Evolutionary conservation across 2,329 filamentous ascomycete genomes (phyloP), one percentile per base, ranked within the genome.

Genomic region (Hymenoscyphus albidus): DNA sequence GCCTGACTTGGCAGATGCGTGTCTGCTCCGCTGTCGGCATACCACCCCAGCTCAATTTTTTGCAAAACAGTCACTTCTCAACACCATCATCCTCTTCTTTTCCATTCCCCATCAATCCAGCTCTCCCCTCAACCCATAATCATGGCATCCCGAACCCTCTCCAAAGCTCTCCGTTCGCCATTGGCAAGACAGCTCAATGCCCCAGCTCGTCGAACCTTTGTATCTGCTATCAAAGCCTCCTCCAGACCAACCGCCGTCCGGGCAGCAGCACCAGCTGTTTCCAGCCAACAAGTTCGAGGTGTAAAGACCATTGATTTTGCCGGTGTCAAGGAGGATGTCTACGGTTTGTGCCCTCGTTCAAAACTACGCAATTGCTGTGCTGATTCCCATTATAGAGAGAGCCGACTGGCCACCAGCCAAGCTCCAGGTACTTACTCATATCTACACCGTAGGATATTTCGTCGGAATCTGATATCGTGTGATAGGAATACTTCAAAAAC

Each of bases 251-350:
- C 59, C n/a, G 81, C 80, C 73, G 75, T 80, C 72, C 80, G 82
- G 70, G 59, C 48, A 40, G 81, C 81, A 71, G 77, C 77, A 69
- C 35, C 35, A 51, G 78, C 81, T 72, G 80, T 78, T 68, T 70
- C 71, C 55, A 77, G 79, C 70, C 83, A 74, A 69, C 86, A 88
- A 76, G 82, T 85, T 72, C 90, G 95, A 77, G 95, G 95, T 79
- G 82, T 97, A 77, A 98, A 99, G 92, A 97, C 94, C 74, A 94
- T 99, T 80, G 93, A 98, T 88, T 99, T 99, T 80, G 95, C 95
- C 73, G 95, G 72, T 76, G 85, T 86, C 78, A 94, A 96, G 84
- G 95, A 99, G 87, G 87, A 89, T 72, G 95, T 99, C 78, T 97
- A 91, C 79, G 92, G 92, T 96, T 81, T 75, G 85, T 48, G n/a